Conservation (phyloP, 2,329 filamentous ascomycete species). For the Podosphaera leucotricha region DNA sequence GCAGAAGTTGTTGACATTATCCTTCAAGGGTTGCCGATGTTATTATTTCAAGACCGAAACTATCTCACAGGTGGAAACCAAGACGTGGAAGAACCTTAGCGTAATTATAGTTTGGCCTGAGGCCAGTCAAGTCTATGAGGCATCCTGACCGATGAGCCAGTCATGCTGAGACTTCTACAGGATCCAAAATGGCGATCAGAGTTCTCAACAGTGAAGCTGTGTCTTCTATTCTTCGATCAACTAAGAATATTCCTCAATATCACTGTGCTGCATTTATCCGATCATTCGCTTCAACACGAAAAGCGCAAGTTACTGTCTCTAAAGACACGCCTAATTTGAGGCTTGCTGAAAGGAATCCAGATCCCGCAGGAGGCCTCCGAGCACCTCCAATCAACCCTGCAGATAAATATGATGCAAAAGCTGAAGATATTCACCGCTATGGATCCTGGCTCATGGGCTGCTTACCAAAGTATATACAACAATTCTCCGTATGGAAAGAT, state of each 20-base stretch:
- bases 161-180: too few relatives aligned
- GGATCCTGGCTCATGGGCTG: conserved; percentile 93
- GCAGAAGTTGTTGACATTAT: background rate
- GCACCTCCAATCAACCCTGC: conserved; percentile 69
- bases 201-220: conserved; percentile 31
- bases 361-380: conserved; percentile 34
- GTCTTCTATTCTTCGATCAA: conserved; percentile 30
- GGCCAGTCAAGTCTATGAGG: background rate
- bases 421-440: conserved; percentile 75
- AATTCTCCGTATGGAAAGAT: conserved; percentile 99
- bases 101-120: background rate
- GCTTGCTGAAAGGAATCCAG: conserved; percentile 28
- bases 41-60: background rate
- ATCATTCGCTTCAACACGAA: conserved; percentile 19
- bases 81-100: background rate
- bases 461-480: conserved; percentile 92
- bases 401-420: conserved; percentile 78
- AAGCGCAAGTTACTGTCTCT: conserved; percentile 22
- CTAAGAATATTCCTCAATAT: conserved; percentile 17
- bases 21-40: background rate
- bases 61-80: background rate
- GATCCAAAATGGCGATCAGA: conserved; percentile 33
- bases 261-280: conserved; percentile 9
- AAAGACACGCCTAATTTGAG: conserved; percentile 39
- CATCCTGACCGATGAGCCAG: background rate